Conservation (phyloP, 345 rosid species). For the Zanthoxylum bungeanum region DNA sequence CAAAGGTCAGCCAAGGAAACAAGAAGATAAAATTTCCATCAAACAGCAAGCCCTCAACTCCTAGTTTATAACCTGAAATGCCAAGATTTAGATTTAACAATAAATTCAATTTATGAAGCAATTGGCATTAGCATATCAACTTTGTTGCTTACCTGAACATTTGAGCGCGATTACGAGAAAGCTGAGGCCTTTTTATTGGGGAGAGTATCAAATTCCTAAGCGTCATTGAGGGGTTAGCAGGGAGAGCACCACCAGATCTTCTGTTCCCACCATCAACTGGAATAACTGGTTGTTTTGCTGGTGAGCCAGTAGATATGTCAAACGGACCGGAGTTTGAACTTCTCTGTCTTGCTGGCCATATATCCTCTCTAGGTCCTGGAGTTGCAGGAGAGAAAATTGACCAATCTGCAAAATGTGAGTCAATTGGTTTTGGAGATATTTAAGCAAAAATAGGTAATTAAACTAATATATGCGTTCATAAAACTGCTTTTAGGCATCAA, state of each 20-base stretch:
- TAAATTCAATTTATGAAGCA: neutral
- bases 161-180: conserved; percentile 65
- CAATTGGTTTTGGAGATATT: conserved; percentile 55
- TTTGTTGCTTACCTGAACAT: conserved; percentile 63
- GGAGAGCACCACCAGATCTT: conserved; percentile 41
- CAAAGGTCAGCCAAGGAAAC: conserved; percentile 1
- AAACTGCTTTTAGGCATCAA: neutral
- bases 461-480: neutral
- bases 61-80: conserved; percentile 29
- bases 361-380: conserved; percentile 91
- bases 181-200: conserved; percentile 92
- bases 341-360: conserved; percentile 87
- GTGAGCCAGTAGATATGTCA: conserved; percentile 57
- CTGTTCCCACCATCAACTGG: conserved; percentile 60
- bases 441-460: conserved; percentile 25
- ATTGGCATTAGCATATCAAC: neutral
- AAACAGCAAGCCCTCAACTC: neutral
- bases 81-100: conserved; percentile 3
- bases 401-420: conserved; percentile 89
- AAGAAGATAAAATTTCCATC: neutral
- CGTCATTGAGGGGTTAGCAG: conserved; percentile 66
- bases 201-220: conserved; percentile 86
- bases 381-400: conserved; percentile 76
- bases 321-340: conserved; percentile 76
- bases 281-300: conserved; percentile 47